These are phyloP conservation scores for Craspedostauros australis DNA, from an alignment of 108 stramenopile species.

Conservation along the genomic window DNA sequence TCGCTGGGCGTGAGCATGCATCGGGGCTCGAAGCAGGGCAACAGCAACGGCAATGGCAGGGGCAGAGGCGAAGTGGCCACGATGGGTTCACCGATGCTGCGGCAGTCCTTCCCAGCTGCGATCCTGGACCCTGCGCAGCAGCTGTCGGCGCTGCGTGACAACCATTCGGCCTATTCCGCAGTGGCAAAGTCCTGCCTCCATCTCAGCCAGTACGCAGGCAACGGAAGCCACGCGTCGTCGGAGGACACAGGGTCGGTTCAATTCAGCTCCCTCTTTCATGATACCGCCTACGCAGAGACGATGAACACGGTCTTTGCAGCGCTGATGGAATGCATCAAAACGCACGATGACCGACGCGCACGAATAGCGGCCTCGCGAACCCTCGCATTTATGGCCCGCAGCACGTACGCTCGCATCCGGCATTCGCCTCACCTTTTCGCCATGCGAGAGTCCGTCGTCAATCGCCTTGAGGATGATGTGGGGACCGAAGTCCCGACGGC, in stretches of 20 bases:
- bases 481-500: conserved; percentile 57
- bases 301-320: conserved; percentile 18
- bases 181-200: conserved; percentile 39
- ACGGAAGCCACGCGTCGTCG: conserved; percentile 15
- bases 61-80: no score
- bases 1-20: no score
- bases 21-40: no score
- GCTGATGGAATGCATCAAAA: conserved; percentile 29
- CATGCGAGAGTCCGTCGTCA: conserved; percentile 25
- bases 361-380: conserved; percentile 46
- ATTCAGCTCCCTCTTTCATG: conserved; percentile 31
- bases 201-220: conserved; percentile 33
- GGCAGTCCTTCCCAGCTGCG: conserved; percentile 3
- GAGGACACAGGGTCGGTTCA: conserved; percentile 12
- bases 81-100: no score
- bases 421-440: conserved; percentile 37
- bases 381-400: conserved; percentile 43
- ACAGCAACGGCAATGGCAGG: no score
- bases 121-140: conserved; percentile 7
- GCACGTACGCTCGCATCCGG: conserved; percentile 38
- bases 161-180: conserved; percentile 21
- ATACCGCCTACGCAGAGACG: conserved; percentile 19
- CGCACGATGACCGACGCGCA: conserved; percentile 42
- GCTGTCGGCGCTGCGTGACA: conserved; percentile 28
- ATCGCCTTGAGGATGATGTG: conserved; percentile 56